A percentile compares a stretch with the other conserved stretches of the same genome.
Evolutionary conservation across 805 yeast species (phyloP).

Genomic region (Clavispora vitiphila): DNA sequence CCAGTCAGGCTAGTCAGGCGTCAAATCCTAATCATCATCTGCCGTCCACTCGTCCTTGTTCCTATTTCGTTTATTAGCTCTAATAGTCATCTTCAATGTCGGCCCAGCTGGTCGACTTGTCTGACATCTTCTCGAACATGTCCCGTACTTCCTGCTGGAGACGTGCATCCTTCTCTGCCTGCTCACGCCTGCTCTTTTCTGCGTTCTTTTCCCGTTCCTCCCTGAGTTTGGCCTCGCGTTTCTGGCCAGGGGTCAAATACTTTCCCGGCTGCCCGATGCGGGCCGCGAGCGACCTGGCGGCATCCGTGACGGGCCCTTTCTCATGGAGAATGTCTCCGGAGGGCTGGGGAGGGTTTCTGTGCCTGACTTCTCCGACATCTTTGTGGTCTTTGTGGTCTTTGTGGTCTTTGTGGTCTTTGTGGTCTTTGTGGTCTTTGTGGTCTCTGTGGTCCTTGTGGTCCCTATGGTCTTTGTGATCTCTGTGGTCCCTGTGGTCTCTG

Average conservation of each 20-base stretch:
- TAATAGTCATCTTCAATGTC: slow-evolving; percentile 23
- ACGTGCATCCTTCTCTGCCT: slow-evolving; percentile 14
- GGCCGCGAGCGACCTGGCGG: slow-evolving; percentile 29
- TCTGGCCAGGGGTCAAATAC: slow-evolving; percentile 11
- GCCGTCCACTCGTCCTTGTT: too few species aligned
- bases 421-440: background rate
- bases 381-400: background rate
- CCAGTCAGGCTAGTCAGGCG: too few species aligned
- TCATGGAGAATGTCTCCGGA: slow-evolving; percentile 8
- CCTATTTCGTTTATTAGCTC: background rate
- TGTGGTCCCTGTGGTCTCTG: background rate
- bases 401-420: too few species aligned
- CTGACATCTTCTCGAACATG: slow-evolving; percentile 24
- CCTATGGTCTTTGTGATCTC: slow-evolving; percentile 2
- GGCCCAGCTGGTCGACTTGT: slow-evolving; percentile 29
- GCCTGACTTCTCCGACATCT: background rate
- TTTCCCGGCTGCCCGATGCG: slow-evolving; percentile 17
- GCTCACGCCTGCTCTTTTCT: slow-evolving; percentile 1
- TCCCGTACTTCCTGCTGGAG: slow-evolving; percentile 22
- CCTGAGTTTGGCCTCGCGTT: slow-evolving; percentile 4
- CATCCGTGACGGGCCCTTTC: slow-evolving; percentile 25
- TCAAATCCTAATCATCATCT: too few species aligned
- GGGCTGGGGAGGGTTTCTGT: slow-evolving; percentile 2
- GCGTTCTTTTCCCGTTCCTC: slow-evolving; percentile 6
- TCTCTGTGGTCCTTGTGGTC: slow-evolving; percentile 2